phyloP scores from a whole-genome alignment of 371 early-diverging fungal species.

The Blastocladiella emersonii region DNA sequence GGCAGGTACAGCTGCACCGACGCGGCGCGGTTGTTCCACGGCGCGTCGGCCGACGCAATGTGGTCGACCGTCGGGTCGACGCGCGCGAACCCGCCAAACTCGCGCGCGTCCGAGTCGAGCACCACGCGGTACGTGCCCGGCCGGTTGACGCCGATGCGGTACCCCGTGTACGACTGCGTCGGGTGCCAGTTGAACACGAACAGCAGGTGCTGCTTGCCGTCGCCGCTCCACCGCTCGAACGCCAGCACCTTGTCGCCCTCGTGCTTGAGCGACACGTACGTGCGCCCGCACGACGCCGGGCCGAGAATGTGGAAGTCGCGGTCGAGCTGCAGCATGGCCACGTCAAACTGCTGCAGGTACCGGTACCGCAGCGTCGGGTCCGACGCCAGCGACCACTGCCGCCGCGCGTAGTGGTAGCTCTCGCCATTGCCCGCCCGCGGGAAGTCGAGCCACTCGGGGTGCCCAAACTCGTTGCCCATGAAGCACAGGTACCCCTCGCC shows the following conservation, averaged over 20 bases:
- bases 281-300: not conserved
- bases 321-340: slow-evolving; percentile 66
- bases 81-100: slow-evolving; percentile 68
- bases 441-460: slow-evolving; percentile 97
- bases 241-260: slow-evolving; percentile 81
- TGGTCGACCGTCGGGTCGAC: slow-evolving; percentile 19
- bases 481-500: slow-evolving; percentile 94
- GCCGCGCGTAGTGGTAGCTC: slow-evolving; percentile 87
- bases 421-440: slow-evolving; percentile 81
- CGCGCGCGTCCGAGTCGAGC: slow-evolving; percentile 56
- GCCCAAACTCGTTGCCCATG: slow-evolving; percentile 94
- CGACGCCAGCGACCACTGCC: slow-evolving; percentile 84
- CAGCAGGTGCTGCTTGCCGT: slow-evolving; percentile 27
- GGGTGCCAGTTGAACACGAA: slow-evolving; percentile 93
- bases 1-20: not conserved
- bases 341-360: slow-evolving; percentile 78
- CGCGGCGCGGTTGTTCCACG: slow-evolving; percentile 1
- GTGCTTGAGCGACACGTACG: slow-evolving; percentile 74
- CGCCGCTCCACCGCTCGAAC: slow-evolving; percentile 63
- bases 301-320: slow-evolving; percentile 21
- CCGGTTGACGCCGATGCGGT: slow-evolving; percentile 58
- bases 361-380: slow-evolving; percentile 77
- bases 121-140: slow-evolving; percentile 59
- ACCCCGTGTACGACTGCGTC: slow-evolving; percentile 66
- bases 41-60: not conserved